phyloP scores from a whole-genome alignment of 1,284 basidiomycete species.

The Leccinum subrobustum region DNA sequence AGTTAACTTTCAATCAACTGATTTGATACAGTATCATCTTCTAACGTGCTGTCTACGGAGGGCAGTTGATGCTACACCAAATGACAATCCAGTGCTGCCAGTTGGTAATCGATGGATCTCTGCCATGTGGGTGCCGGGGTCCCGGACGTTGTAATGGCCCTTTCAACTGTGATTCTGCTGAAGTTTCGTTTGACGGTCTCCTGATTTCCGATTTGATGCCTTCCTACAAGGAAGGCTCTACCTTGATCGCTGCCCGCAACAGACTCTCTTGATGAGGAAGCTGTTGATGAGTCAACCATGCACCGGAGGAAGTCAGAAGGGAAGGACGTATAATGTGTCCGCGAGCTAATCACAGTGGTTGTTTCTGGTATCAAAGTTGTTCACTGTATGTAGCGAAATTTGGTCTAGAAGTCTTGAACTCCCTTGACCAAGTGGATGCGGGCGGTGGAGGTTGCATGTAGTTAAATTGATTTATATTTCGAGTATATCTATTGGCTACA shows the following conservation, averaged over 20 bases:
- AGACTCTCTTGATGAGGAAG: neutral
- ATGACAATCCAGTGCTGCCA: neutral
- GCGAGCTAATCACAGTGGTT: neutral
- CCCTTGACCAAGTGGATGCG: neutral
- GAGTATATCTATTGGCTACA: constrained; percentile 12
- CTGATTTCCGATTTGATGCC: neutral
- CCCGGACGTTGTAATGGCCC: neutral
- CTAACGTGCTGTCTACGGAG: no score
- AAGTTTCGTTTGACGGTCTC: neutral
- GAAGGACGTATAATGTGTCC: neutral
- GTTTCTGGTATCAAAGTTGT: neutral
- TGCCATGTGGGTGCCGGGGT: neutral
- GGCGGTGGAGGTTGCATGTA: neutral
- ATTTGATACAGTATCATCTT: neutral
- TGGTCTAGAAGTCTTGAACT: neutral
- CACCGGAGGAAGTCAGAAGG: neutral
- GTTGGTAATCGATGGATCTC: neutral
- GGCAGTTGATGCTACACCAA: no score
- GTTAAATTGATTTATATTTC: neutral
- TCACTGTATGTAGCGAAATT: neutral
- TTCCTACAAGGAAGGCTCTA: neutral
- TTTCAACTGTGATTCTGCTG: neutral
- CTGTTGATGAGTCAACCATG: neutral
- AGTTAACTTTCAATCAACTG: neutral
- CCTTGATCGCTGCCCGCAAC: neutral